Evolutionary conservation across 345 rosid genomes (phyloP).

Genomic region (Barbarea vulgaris): DNA sequence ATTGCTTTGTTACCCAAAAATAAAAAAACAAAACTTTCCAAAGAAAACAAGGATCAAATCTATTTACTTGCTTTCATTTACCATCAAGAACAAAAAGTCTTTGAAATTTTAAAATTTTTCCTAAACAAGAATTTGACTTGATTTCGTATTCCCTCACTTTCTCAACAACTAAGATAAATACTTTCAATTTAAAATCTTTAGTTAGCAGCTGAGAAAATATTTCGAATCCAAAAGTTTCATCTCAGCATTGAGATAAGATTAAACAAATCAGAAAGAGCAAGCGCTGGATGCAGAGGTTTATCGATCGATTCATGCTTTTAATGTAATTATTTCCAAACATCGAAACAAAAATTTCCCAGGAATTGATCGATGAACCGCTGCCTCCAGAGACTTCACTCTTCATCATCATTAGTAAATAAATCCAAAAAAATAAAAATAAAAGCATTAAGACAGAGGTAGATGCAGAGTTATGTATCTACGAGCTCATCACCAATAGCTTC

Average conservation of each 20-base stretch:
- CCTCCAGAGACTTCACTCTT: slow-evolving; percentile 76
- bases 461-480: slow-evolving; percentile 1
- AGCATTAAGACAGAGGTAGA: slow-evolving; percentile 2
- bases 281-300: slow-evolving; percentile 99
- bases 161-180: slow-evolving; percentile 6
- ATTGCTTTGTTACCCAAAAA: neutral
- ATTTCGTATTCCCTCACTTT: neutral
- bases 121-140: neutral
- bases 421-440: neutral
- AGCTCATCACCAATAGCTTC: too few species aligned
- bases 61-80: neutral
- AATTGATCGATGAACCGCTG: slow-evolving; percentile 99
- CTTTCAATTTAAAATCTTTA: neutral
- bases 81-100: too few species aligned
- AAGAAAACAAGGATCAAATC: neutral
- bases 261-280: slow-evolving; percentile 25
- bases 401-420: neutral
- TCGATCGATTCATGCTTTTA: slow-evolving; percentile 84
- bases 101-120: too few species aligned
- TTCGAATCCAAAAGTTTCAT: neutral
- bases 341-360: slow-evolving; percentile 54
- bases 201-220: neutral
- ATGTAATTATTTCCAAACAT: slow-evolving; percentile 9
- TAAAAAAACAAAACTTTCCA: neutral
- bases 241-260: too few species aligned